These are phyloP conservation scores for Rhizomucor pusillus DNA, from an alignment of 371 early-diverging fungal genomes.

Conservation along the genomic window DNA sequence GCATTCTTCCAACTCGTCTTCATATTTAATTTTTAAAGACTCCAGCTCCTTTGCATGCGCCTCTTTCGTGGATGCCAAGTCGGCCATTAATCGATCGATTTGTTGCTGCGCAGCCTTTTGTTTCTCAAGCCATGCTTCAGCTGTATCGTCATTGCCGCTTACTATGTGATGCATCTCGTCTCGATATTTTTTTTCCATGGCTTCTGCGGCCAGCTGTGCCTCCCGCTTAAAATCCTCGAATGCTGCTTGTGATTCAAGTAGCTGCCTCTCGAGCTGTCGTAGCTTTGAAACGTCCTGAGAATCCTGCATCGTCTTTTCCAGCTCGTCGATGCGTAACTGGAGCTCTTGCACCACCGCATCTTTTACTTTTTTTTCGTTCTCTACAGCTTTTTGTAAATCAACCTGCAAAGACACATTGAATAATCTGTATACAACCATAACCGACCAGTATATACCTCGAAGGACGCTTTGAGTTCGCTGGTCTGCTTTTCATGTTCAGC, in stretches of 20 bases:
- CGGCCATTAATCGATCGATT: constrained; percentile 25
- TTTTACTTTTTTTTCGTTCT: background rate
- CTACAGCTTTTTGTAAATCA: background rate
- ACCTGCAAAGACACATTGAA: background rate
- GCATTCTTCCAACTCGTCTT: constrained; percentile 11
- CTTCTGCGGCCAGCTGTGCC: constrained; percentile 21
- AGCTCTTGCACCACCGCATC: background rate
- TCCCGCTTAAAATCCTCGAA: constrained; percentile 28
- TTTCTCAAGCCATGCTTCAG: constrained; percentile 43
- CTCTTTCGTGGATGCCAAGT: constrained; percentile 11
- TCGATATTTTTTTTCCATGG: constrained; percentile 32
- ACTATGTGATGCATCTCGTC: constrained; percentile 39
- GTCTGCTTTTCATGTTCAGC: constrained; percentile 2
- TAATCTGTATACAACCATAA: no score
- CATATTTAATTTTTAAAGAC: constrained; percentile 1
- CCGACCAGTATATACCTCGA: background rate
- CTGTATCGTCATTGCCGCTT: constrained; percentile 40
- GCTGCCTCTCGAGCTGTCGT: constrained; percentile 30
- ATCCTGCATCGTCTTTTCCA: constrained; percentile 19
- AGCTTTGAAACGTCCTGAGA: constrained; percentile 21
- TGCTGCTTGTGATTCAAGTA: constrained; percentile 13
- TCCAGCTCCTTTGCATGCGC: constrained; percentile 11
- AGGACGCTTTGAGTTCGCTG: background rate
- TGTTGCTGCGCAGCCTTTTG: constrained; percentile 33
- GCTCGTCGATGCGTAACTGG: constrained; percentile 10